phyloP scores from a whole-genome alignment of 371 early-diverging fungal genomes.

The Mucor piriformis region DNA sequence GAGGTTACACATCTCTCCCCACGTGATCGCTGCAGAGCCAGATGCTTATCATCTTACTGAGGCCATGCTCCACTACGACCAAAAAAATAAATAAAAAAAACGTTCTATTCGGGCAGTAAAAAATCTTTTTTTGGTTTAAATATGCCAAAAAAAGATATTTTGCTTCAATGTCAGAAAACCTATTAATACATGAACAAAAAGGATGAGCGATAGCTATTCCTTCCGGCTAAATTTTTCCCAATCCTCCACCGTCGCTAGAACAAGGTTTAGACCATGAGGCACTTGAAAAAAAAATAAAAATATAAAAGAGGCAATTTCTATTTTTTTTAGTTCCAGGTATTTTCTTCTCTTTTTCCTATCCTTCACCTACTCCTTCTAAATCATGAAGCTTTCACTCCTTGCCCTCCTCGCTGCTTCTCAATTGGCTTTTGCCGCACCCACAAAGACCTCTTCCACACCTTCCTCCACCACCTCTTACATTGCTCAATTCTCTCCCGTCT shows the following conservation, averaged over 20 bases:
- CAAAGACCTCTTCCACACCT: slow-evolving; percentile 1
- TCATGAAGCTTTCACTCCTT: slow-evolving; percentile 13
- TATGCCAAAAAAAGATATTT: background rate
- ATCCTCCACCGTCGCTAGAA: too few species aligned
- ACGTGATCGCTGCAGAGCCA: slow-evolving; percentile 47
- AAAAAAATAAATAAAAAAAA: background rate
- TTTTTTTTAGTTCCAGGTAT: too few species aligned
- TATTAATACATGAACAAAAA: too few species aligned
- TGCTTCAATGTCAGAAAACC: too few species aligned
- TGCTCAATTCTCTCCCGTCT: slow-evolving; percentile 11
- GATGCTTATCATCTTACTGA: slow-evolving; percentile 36
- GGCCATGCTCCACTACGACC: slow-evolving; percentile 30
- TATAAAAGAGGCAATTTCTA: too few species aligned
- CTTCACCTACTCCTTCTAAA: slow-evolving; percentile 5
- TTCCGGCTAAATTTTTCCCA: background rate
- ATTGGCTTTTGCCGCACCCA: slow-evolving; percentile 9
- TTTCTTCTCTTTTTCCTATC: too few species aligned
- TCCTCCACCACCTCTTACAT: slow-evolving; percentile 2
- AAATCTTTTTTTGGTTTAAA: background rate
- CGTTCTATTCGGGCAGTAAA: too few species aligned
- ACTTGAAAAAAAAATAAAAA: too few species aligned
- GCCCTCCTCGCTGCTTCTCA: slow-evolving; percentile 5
- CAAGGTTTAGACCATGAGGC: too few species aligned
- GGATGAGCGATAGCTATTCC: too few species aligned
- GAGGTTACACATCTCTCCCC: slow-evolving; percentile 14